Evolutionary conservation across 371 early-diverging fungal species (phyloP), one percentile per base, ranked within the genome.

Genomic region (Mucor irregularis): DNA sequence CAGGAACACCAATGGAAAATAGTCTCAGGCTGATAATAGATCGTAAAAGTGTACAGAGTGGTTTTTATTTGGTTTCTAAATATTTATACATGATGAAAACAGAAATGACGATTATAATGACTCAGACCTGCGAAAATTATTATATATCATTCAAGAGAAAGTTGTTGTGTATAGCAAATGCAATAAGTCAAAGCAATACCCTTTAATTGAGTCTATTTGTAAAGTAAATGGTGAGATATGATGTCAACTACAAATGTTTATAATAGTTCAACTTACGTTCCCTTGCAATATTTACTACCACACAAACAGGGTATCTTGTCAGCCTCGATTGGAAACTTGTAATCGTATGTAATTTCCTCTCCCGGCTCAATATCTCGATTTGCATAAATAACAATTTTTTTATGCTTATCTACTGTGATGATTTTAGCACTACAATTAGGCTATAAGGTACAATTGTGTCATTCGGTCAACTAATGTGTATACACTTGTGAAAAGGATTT

Each of bases 311-410:
- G 94, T 58, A 98, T 96, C 81, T 96, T 97, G 47, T 84, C 86
- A 16, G 81, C 86, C 68, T 98, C 97, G 26, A 90, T 79, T 13
- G 95, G 96, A 76, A 96, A 97, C 83, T 98, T 95, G 84, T 99
- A 99, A 72, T 99, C 96, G 64, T 98, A 98, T 1, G 99, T 98
- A 53, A 99, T 92, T 72, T 99, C 99, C 67, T 99, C 98, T 30
- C 94, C 96, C 45, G 84, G 87, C 49, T 88, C 83, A 62, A 98
- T 95, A 61, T 93, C 89, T 14, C 87, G 79, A 65, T 88, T 89
- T 35, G 95, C 93, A 68, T 92, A 94, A 50, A 96, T 94, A n/a
- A 89, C 90, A 61, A 99, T 97, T 65, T 91, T 91, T 67, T 94
- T 94, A 30, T 87, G 82, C 17, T 91, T 90, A 38, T 92, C 93